Percentiles rank a stretch among this genome's conserved stretches.
Evolutionary conservation across 2,329 filamentous ascomycete genomes (phyloP).

Genomic region (Geosmithia flava): DNA sequence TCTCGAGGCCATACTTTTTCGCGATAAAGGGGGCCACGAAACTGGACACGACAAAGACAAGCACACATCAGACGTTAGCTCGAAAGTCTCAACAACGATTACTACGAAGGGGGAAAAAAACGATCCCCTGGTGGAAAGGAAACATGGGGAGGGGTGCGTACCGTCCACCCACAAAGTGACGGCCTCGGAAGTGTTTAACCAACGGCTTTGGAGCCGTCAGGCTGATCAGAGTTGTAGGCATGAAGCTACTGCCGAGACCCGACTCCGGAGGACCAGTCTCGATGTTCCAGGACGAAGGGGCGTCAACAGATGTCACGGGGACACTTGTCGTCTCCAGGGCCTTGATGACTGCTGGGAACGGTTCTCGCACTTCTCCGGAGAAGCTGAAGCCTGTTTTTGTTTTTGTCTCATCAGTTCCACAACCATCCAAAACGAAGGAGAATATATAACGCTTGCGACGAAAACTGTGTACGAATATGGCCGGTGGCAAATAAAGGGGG

Average conservation of each 20-base stretch:
- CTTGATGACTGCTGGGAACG: slow-evolving; percentile 72
- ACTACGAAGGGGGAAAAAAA: too few relatives aligned
- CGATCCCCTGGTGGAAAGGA: too few relatives aligned
- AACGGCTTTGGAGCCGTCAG: slow-evolving; percentile 90
- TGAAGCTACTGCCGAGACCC: slow-evolving; percentile 68
- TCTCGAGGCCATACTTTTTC: slow-evolving; percentile 73
- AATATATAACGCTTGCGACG: background rate
- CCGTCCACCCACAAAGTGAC: slow-evolving; percentile 86
- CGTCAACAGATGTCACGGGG: slow-evolving; percentile 81
- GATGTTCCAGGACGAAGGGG: slow-evolving; percentile 90
- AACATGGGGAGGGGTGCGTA: slow-evolving; percentile 24
- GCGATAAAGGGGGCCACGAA: slow-evolving; percentile 72
- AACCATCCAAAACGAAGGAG: too few relatives aligned
- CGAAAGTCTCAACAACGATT: background rate
- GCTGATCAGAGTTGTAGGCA: slow-evolving; percentile 71
- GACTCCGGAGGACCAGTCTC: slow-evolving; percentile 68
- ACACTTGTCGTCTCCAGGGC: slow-evolving; percentile 61
- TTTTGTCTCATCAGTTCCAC: too few relatives aligned
- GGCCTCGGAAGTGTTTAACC: slow-evolving; percentile 69
- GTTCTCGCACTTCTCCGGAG: slow-evolving; percentile 81
- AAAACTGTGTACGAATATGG: too few relatives aligned
- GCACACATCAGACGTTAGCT: background rate
- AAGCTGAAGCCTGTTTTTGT: slow-evolving; percentile 66
- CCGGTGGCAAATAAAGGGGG: too few relatives aligned
- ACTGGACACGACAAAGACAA: slow-evolving; percentile 23